Percentiles rank a stretch among this genome's conserved stretches.
phyloP scores from a whole-genome alignment of 1,284 basidiomycete species.

The Thelephora terrestris region DNA sequence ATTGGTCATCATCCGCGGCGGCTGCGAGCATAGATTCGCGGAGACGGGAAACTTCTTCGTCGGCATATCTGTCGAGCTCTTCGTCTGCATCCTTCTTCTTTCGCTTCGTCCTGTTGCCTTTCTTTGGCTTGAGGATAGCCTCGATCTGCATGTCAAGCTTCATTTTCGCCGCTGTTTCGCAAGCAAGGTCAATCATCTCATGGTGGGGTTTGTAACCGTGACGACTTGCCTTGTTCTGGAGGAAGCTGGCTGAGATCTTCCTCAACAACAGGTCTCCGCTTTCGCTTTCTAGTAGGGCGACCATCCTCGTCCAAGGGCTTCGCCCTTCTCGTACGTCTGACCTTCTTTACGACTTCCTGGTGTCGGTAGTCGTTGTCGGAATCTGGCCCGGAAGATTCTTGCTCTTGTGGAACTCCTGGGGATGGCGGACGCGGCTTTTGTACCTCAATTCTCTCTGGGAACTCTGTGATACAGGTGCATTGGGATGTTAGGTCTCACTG shows the following conservation, averaged over 20 bases:
- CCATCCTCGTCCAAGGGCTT: constrained; percentile 30
- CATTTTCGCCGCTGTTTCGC: constrained; percentile 42
- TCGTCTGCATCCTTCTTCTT: constrained; percentile 71
- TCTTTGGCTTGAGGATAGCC: constrained; percentile 76
- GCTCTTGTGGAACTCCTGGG: constrained; percentile 28
- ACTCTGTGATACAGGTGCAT: constrained; percentile 12
- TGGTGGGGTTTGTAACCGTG: constrained; percentile 6
- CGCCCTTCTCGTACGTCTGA: constrained; percentile 29
- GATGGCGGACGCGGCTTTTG: constrained; percentile 15
- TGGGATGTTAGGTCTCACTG: not conserved
- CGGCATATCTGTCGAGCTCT: constrained; percentile 80
- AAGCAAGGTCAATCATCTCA: constrained; percentile 13
- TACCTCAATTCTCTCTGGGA: constrained; percentile 23
- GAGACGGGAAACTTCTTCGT: constrained; percentile 83
- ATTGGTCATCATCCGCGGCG: constrained; percentile 75
- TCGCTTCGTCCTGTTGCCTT: constrained; percentile 47
- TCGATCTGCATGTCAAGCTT: constrained; percentile 70
- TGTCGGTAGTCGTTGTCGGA: constrained; percentile 63
- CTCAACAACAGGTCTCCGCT: constrained; percentile 32
- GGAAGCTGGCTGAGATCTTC: constrained; percentile 59
- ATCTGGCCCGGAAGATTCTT: constrained; percentile 44
- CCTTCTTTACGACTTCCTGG: constrained; percentile 37
- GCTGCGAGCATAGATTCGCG: constrained; percentile 83
- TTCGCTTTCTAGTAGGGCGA: constrained; percentile 30
- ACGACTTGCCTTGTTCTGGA: constrained; percentile 54